Base-by-base conservation (phyloP, 148 eudicot genomes). In the Talinum fruticosum region DNA sequence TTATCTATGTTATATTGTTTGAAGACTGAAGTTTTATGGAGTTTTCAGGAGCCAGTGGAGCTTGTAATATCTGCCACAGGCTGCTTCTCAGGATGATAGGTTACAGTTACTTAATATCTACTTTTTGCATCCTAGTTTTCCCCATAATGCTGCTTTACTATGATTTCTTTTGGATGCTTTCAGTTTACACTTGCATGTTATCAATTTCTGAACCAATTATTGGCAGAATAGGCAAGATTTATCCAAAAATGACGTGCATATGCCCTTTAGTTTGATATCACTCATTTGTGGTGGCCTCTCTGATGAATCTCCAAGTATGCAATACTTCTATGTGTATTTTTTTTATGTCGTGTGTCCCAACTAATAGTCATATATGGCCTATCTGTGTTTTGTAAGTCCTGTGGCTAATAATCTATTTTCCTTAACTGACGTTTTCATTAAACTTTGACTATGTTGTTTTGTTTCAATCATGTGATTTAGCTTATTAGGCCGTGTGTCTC, bases 401-500 rank as follows among this genome's bases (percentile, higher is more conserved):
- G 15, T 28, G 34, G 66, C 66, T 10, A 28, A 29, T 54, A 62
- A 41, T 41, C 8, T 41, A n/a, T n/a, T n/a, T n/a, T 14, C 62
- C 1, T 10, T 62, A 28, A 62, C 34, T 28, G 28, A 62, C 33
- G 44, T 35, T 67, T 33, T 51, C 45, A 35, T 67, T 13, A 35
- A 33, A 21, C 71, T 4, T 67, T 35, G 71, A 67, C 71, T 67
- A 21, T 67, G 41, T 70, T 44, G 37, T 69, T 14, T 70, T 44
- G 37, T 69, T 14, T n/a, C 73, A 41, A 70, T 70, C 14, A 13
- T 21, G 71, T 67, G 23, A 7, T 12, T 0, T 61, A 23, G 70
- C 73, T 38, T 70, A 70, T 26, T 68, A 24, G 73, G 70, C 30
- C 26, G 30, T 61, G 66, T 24, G 30, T 61, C 32, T 64, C 67